These are phyloP conservation scores for Rhizopogon vulgaris DNA, from an alignment of 768 basidiomycete species.

Conservation along the genomic window DNA sequence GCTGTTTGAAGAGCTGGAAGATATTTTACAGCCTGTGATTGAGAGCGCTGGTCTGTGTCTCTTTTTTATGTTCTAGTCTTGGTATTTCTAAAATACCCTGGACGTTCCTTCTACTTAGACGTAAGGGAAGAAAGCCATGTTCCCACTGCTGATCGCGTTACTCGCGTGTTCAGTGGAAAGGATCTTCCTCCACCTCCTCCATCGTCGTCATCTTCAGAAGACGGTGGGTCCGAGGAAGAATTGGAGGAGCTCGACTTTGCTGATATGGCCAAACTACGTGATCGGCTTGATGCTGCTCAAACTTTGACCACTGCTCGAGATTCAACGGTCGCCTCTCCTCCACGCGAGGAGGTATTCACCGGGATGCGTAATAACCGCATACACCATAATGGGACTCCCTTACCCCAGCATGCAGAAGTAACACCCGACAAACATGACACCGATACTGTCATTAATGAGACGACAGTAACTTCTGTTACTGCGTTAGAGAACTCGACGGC, in stretches of 20 bases:
- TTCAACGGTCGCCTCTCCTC: neutral
- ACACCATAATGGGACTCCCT: too few species aligned
- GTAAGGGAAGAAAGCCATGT: slow-evolving; percentile 48
- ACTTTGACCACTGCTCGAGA: neutral
- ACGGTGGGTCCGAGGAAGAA: slow-evolving; percentile 25
- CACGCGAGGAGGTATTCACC: slow-evolving; percentile 28
- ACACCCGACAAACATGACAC: neutral
- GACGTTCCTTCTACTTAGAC: neutral
- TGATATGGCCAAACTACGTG: slow-evolving; percentile 45
- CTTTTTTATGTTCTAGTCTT: neutral
- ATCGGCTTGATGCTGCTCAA: slow-evolving; percentile 30
- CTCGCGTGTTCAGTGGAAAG: slow-evolving; percentile 51
- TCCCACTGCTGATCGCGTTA: slow-evolving; percentile 67
- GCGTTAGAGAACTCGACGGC: neutral
- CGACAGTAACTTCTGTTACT: neutral
- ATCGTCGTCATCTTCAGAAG: slow-evolving; percentile 25
- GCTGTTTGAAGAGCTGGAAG: slow-evolving; percentile 52
- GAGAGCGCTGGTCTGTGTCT: slow-evolving; percentile 44
- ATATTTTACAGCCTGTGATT: slow-evolving; percentile 48
- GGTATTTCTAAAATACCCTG: slow-evolving; percentile 2
- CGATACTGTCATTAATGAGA: neutral
- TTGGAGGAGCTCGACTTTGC: slow-evolving; percentile 64
- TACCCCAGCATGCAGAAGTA: too few species aligned
- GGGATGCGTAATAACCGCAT: slow-evolving; percentile 27
- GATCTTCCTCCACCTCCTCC: slow-evolving; percentile 12